Evolutionary conservation across 139 green algal species (phyloP), one percentile per base, ranked within the genome.

Genomic region (Ettlia oleoabundans): DNA sequence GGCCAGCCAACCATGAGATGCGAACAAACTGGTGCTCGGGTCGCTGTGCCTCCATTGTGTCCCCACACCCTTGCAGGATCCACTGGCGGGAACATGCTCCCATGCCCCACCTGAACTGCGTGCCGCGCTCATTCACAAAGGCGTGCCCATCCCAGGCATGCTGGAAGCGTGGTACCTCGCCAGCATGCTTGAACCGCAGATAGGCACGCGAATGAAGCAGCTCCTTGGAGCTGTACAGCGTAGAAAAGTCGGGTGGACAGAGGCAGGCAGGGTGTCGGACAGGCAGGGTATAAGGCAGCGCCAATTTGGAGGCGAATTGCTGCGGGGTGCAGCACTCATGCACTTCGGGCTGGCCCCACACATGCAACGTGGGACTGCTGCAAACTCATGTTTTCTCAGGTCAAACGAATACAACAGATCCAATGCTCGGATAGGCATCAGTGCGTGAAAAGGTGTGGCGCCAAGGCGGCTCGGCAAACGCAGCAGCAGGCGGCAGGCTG

Each of bases 161-260:
- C 53, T 91, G 93, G 82, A 96, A 96, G n/a, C 71, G 85, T 1
- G 86, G 73, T n/a, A 94, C 91, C 7, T 86, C 83, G 18, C 80
- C 70, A 5, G 84, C 64, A 0, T 85, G 65, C 1, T 64, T 69
- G 81, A 96, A 91, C 61, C 94, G 91, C 37, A 96, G 78, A 80
- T 94, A 96, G 4, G 92, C 92, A 5, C 90, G 84, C 0, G 88
- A 92, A 26, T 84, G 72, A 62, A 87, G 51, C 2, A 81, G 68
- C 26, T 81, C 85, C 78, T 90, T 92, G 28, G 76, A 7, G 67
- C 91, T 95, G 85, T 75, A 65, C 1, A 9, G 42, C 15, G 30
- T 5, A 9, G n/a, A n/a, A n/a, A n/a, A n/a, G n/a, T n/a, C n/a
- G n/a, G n/a, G n/a, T n/a, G n/a, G 47, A 15, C 47, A 58, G 47